Evolutionary conservation across 2,329 filamentous ascomycete genomes (phyloP), one percentile per base, ranked within the genome.

Genomic region (Penicillium sp.): DNA sequence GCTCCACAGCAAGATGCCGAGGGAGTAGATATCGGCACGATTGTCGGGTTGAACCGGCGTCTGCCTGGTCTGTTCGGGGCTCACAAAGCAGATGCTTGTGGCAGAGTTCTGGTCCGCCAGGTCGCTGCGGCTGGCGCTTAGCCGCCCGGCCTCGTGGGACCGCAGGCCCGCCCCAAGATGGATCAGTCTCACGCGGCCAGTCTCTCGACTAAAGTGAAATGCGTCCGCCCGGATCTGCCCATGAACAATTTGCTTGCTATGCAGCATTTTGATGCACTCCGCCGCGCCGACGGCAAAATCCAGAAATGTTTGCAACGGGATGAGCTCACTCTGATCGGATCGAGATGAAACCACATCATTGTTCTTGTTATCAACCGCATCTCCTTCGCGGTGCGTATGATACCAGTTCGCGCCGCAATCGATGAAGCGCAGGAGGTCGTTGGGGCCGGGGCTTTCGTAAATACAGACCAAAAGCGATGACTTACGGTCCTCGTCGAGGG

Each of bases 1-100:
- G 28, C 24, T 44, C 42, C 42, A 44, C 8, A 44, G 13, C 42
- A 44, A 5, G 9, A 44, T 8, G 9, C 42, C 42, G 16, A 44
- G 42, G 16, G 42, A 44, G 27, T 44, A 44, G 11, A 44, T 44
- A 44, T 44, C 42, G 42, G 42, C 42, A 7, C 42, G 42, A 33
- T 20, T 44, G 42, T 44, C 42, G 5, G 42, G 13, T 18, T 33
- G 42, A 25, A 33, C 33, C 27, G 42, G 42, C 27, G 42, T 22
- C 27, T 8, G 28, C 27, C 42, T n/a, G n/a, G 42, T 44, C n/a
- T 44, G 42, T 14, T 44, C 42, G 42, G 25, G 27, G 27, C 42
- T 44, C 42, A 44, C 9, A 14, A 18, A 18, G 6, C n/a, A 44
- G 42, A 31, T 44, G 42, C 14, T 14, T 16, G 30, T 33, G 14